Evolutionary conservation across 192 early-diverging fungal genomes (phyloP).

Genomic region (Dimargaris cristalligena): DNA sequence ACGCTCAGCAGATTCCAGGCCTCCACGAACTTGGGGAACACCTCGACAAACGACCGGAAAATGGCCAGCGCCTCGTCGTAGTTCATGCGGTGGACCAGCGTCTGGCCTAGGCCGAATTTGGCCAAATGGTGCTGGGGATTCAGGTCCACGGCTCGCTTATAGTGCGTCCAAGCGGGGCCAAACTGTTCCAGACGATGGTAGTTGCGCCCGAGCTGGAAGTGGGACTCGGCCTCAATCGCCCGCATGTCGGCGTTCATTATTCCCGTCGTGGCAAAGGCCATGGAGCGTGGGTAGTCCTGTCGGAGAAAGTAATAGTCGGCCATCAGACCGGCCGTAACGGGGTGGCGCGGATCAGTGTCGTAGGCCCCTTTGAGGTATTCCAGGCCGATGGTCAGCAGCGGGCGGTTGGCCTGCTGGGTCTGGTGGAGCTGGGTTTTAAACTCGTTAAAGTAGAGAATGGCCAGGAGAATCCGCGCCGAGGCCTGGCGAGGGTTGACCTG

Average conservation of each 20-base stretch:
- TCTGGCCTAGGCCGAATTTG: slow-evolving; percentile 64
- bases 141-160: slow-evolving; percentile 39
- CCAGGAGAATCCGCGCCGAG: slow-evolving; percentile 52
- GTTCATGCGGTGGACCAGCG: slow-evolving; percentile 34
- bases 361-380: slow-evolving; percentile 19
- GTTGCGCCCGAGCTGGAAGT: slow-evolving; percentile 37
- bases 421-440: slow-evolving; percentile 22
- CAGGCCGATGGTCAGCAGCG: slow-evolving; percentile 14
- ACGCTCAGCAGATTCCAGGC: slow-evolving; percentile 41
- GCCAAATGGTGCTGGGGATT: slow-evolving; percentile 50
- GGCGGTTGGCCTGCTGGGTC: slow-evolving; percentile 1
- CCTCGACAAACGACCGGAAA: slow-evolving; percentile 39
- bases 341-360: slow-evolving; percentile 17
- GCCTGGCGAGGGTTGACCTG: slow-evolving; percentile 47
- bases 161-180: slow-evolving; percentile 52
- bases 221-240: slow-evolving; percentile 38
- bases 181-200: slow-evolving; percentile 41
- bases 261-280: slow-evolving; percentile 26
- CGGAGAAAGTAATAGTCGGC: slow-evolving; percentile 36
- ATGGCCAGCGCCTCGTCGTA: slow-evolving; percentile 26
- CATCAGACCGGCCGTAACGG: slow-evolving; percentile 25
- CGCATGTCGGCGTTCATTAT: slow-evolving; percentile 26
- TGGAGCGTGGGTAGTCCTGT: slow-evolving; percentile 23
- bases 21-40: slow-evolving; percentile 45
- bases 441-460: slow-evolving; percentile 65